Conservation (phyloP, 495 filamentous ascomycete genomes). For the Penicillium diatomitis region DNA sequence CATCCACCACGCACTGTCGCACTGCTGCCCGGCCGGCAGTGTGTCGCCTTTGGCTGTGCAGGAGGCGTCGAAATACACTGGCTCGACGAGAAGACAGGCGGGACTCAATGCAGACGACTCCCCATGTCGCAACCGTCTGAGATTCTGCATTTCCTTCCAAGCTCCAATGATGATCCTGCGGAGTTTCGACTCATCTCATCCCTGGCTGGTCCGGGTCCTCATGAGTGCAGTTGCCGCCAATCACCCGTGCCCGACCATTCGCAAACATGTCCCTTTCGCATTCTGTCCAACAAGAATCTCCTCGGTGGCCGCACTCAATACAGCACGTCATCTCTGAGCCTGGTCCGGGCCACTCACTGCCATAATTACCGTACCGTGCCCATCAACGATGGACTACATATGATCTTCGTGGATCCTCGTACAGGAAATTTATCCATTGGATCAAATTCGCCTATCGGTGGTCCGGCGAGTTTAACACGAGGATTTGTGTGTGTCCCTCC, state of each 20-base stretch:
- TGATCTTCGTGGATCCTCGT: slow-evolving; percentile 60
- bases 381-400: slow-evolving; percentile 58
- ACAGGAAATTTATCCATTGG: slow-evolving; percentile 55
- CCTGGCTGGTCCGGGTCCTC: slow-evolving; percentile 39
- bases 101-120: slow-evolving; percentile 52
- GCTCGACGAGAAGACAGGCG: slow-evolving; percentile 53
- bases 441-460: slow-evolving; percentile 53
- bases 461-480: slow-evolving; percentile 38
- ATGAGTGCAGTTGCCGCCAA: slow-evolving; percentile 26
- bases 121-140: slow-evolving; percentile 59
- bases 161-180: slow-evolving; percentile 33
- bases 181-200: slow-evolving; percentile 60
- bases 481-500: slow-evolving; percentile 33
- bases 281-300: slow-evolving; percentile 18
- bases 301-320: slow-evolving; percentile 18
- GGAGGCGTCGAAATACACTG: slow-evolving; percentile 65
- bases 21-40: slow-evolving; percentile 57
- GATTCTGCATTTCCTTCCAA: slow-evolving; percentile 57
- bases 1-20: slow-evolving; percentile 60
- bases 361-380: slow-evolving; percentile 64
- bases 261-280: slow-evolving; percentile 24
- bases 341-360: slow-evolving; percentile 35
- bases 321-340: slow-evolving; percentile 19
- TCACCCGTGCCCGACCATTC: slow-evolving; percentile 16
- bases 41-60: slow-evolving; percentile 62